A percentile compares a stretch with the other conserved stretches of the same genome.
These are phyloP conservation scores for Davidsoniella eucalypti DNA, from an alignment of 2,329 filamentous ascomycete species.

Conservation along the genomic window DNA sequence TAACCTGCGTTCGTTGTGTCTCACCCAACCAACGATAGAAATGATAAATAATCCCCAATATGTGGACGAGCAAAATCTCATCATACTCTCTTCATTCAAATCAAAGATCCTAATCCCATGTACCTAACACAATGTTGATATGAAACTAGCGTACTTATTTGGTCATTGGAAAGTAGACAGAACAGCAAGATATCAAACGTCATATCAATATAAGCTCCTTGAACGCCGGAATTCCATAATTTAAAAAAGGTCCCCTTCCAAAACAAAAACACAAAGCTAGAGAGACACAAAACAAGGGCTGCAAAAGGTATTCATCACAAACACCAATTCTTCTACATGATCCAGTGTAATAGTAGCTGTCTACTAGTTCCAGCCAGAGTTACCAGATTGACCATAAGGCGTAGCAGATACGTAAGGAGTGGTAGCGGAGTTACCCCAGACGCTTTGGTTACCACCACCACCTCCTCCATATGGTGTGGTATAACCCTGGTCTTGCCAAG, in stretches of 20 bases:
- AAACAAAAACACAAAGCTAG: conserved; percentile 5
- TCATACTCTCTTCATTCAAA: too few species aligned
- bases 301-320: neutral
- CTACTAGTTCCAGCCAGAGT: conserved; percentile 13
- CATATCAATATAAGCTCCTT: neutral
- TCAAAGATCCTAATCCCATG: too few species aligned
- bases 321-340: neutral
- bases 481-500: conserved; percentile 48
- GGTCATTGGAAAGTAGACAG: too few species aligned
- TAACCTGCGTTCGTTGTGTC: too few species aligned
- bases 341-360: neutral
- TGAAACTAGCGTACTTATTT: too few species aligned
- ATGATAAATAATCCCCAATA: too few species aligned
- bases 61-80: too few species aligned
- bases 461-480: conserved; percentile 50
- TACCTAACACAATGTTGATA: too few species aligned
- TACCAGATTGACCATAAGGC: conserved; percentile 25
- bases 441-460: conserved; percentile 37
- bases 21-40: too few species aligned
- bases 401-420: conserved; percentile 28
- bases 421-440: conserved; percentile 41
- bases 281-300: neutral
- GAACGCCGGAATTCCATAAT: conserved; percentile 3
- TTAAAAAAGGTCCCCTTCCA: neutral
- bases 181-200: neutral